phyloP scores from a whole-genome alignment of 225 moss, liverwort and hornwort species.

The Rhytidiadelphus loreus region DNA sequence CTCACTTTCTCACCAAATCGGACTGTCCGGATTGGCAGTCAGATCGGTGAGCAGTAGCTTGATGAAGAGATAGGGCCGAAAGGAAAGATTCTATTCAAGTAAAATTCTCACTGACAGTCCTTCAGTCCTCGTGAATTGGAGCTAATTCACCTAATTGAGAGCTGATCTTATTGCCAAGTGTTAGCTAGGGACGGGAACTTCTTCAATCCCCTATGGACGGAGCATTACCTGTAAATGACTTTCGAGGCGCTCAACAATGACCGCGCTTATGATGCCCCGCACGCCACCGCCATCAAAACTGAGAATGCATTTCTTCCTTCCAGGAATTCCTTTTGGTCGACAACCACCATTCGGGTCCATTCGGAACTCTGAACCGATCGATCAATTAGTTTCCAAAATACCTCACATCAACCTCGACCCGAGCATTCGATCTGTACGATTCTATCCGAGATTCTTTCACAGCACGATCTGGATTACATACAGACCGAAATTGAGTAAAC shows the following conservation, averaged over 20 bases:
- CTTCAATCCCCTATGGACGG: not conserved
- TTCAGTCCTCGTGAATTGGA: not conserved
- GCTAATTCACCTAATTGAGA: not conserved
- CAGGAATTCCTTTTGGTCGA: constrained; percentile 1
- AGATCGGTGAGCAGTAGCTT: not conserved
- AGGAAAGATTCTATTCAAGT: not conserved
- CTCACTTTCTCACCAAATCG: not conserved
- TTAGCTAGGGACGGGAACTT: not conserved
- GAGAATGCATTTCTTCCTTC: constrained; percentile 17
- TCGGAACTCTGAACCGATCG: not conserved
- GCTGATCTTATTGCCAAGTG: not conserved
- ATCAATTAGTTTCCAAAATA: not conserved
- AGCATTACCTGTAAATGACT: constrained; percentile 9
- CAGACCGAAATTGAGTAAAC: not conserved
- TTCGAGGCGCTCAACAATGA: constrained; percentile 18
- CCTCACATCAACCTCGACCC: not conserved
- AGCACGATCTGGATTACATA: not conserved
- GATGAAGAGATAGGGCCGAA: not conserved
- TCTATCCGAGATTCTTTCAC: not conserved
- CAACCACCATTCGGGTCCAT: not conserved
- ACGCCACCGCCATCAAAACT: constrained; percentile 25
- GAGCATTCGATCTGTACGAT: not conserved
- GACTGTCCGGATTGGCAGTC: not conserved
- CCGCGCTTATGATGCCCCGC: constrained; percentile 4
- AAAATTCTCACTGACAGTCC: not conserved